Evolutionary conservation across 1,284 basidiomycete species (phyloP), one percentile per base, ranked within the genome.

Genomic region (Peniophora sp.): DNA sequence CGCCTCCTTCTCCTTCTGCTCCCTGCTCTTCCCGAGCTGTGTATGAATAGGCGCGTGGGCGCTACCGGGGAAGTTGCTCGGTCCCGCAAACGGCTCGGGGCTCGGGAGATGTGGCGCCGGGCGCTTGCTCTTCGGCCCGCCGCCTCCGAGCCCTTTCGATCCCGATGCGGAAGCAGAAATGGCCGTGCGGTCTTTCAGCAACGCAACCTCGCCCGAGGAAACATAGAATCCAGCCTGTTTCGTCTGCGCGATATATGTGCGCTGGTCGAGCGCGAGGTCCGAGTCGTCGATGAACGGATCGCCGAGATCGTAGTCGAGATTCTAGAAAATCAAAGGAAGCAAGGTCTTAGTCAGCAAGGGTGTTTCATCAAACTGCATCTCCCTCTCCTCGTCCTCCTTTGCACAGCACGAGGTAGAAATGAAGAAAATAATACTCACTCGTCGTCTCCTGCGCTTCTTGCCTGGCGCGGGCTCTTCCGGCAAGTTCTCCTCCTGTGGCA

Each of bases 221-320:
- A 97, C 93, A 61, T 95, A 97, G 71, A 95, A 97, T 1, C 95
- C 95, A 59, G 92, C 85, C 60, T 95, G 89, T 67, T 90, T 92
- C 2, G 94, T 95, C 67, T 93, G 86, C n/a, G 88, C 91, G 61
- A 92, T 90, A 68, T 83, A 91, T 2, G 88, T 92, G 1, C 93
- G 85, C 62, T 95, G 86, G 68, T 97, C 94, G 41, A 95, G 73
- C 18, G 82, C 83, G 50, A 97, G 77, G 64, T 99, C 95, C 0
- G 92, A 92, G 68, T 99, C 96, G 73, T 99, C 96, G 62, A 99
- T 97, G 70, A 98, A 98, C 0, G 92, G 89, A 68, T 99, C 96
- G 1, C 78, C 74, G 17, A 86, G 75, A 68, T 99, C 95, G 72
- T 99, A 99, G 62, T 88, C 27, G 6, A 32, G 27, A 32, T 32